Evolutionary conservation across 2,329 filamentous ascomycete species (phyloP).

Genomic region (Fusarium sp.): DNA sequence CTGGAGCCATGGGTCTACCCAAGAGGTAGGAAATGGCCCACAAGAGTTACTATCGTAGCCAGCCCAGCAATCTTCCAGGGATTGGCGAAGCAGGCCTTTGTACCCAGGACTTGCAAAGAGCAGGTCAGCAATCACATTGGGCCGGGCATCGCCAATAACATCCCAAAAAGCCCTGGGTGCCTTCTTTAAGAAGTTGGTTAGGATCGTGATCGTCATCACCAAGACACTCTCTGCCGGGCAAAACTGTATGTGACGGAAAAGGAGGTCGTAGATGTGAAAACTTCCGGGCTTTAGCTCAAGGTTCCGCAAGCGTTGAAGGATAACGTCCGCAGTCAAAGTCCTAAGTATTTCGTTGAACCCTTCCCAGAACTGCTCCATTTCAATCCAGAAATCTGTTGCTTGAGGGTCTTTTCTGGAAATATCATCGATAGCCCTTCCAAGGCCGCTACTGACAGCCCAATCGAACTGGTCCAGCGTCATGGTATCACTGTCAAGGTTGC

Average conservation of each 20-base stretch:
- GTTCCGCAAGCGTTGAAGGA: slow-evolving; percentile 81
- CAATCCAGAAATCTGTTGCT: slow-evolving; percentile 54
- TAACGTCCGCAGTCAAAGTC: slow-evolving; percentile 78
- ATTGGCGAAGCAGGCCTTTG: slow-evolving; percentile 71
- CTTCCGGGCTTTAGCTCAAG: slow-evolving; percentile 74
- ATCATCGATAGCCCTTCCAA: slow-evolving; percentile 74
- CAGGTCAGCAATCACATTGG: slow-evolving; percentile 84
- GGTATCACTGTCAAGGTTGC: slow-evolving; percentile 66
- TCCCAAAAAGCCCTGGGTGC: slow-evolving; percentile 89
- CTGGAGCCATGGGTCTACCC: slow-evolving; percentile 81
- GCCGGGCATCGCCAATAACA: slow-evolving; percentile 83
- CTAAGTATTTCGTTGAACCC: slow-evolving; percentile 81
- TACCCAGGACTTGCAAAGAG: slow-evolving; percentile 81
- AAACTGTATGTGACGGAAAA: slow-evolving; percentile 66
- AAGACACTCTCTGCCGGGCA: slow-evolving; percentile 70
- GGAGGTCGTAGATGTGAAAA: slow-evolving; percentile 76
- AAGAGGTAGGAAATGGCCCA: slow-evolving; percentile 77
- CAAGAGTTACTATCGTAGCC: slow-evolving; percentile 60
- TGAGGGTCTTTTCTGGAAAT: slow-evolving; percentile 65
- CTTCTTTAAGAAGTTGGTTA: slow-evolving; percentile 79
- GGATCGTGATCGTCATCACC: slow-evolving; percentile 75
- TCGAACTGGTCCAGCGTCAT: slow-evolving; percentile 84
- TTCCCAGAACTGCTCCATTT: slow-evolving; percentile 82
- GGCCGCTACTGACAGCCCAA: slow-evolving; percentile 83
- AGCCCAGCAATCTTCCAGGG: slow-evolving; percentile 62